These are phyloP conservation scores for Pythium periplocum DNA, from an alignment of 352 stramenopile genomes.

Conservation along the genomic window DNA sequence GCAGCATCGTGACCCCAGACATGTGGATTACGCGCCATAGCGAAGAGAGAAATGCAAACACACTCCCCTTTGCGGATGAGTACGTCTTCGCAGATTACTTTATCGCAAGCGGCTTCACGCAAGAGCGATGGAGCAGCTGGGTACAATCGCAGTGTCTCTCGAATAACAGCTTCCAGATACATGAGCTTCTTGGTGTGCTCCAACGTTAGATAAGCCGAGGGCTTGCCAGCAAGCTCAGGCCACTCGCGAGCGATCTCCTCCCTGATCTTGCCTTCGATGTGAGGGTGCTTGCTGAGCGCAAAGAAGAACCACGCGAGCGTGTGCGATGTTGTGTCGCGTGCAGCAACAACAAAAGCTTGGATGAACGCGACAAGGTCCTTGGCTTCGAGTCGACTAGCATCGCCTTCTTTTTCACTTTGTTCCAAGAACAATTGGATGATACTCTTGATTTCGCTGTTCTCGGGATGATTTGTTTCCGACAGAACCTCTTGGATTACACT, in stretches of 20 bases:
- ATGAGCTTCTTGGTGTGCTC: constrained; percentile 46
- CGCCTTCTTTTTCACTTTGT: constrained; percentile 9
- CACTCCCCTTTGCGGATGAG: constrained; percentile 17
- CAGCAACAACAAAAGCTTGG: constrained; percentile 63
- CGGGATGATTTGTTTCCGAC: not conserved
- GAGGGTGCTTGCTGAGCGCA: constrained; percentile 53
- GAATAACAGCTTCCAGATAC: constrained; percentile 55
- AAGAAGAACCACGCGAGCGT: constrained; percentile 73
- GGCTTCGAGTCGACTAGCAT: constrained; percentile 17
- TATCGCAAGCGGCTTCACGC: constrained; percentile 50
- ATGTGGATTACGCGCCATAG: constrained; percentile 20
- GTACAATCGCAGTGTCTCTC: constrained; percentile 61
- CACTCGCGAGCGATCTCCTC: constrained; percentile 30
- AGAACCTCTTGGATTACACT: too few relatives aligned
- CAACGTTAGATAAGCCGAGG: constrained; percentile 23
- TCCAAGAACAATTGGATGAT: constrained; percentile 16
- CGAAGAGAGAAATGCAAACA: constrained; percentile 22
- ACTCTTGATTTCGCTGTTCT: constrained; percentile 16
- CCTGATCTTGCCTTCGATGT: constrained; percentile 36
- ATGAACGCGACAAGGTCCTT: constrained; percentile 66
- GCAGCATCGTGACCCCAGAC: constrained; percentile 47
- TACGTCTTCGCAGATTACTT: constrained; percentile 28
- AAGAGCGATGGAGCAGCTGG: constrained; percentile 53
- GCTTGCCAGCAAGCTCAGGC: constrained; percentile 11
- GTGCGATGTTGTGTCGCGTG: constrained; percentile 68